Conservation (phyloP, 2,329 filamentous ascomycete species). For the Phialophora verrucosa region DNA sequence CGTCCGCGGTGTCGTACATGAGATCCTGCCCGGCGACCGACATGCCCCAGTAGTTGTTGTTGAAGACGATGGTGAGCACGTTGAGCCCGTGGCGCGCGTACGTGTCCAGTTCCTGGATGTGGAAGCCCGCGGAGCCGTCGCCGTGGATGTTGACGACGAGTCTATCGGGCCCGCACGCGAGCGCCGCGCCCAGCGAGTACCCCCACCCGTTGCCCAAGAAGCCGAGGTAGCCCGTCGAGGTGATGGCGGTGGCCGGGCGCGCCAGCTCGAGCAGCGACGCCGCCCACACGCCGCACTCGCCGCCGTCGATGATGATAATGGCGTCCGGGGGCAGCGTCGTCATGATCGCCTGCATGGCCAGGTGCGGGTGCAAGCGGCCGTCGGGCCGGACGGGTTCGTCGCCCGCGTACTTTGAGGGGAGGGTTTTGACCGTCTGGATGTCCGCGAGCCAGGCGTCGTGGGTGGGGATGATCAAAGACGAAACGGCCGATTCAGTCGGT, state of each 20-base stretch:
- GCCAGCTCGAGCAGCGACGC: constrained; percentile 42
- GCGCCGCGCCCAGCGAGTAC: constrained; percentile 51
- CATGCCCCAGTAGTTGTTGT: constrained; percentile 57
- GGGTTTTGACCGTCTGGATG: constrained; percentile 31
- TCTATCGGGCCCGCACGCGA: constrained; percentile 46
- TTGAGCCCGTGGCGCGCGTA: constrained; percentile 49
- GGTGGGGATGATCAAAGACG: constrained; percentile 9
- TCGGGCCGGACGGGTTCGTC: constrained; percentile 40
- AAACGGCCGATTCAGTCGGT: constrained; percentile 11
- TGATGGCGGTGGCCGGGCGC: constrained; percentile 31
- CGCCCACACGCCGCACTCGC: constrained; percentile 48
- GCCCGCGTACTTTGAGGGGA: constrained; percentile 36
- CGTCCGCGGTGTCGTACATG: constrained; percentile 47
- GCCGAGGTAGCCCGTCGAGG: constrained; percentile 49
- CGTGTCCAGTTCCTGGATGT: constrained; percentile 55
- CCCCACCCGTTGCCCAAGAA: constrained; percentile 57
- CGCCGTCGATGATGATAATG: constrained; percentile 52
- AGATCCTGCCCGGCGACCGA: constrained; percentile 53
- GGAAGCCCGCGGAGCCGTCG: constrained; percentile 54
- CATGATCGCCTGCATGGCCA: constrained; percentile 49
- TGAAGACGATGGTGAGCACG: constrained; percentile 52
- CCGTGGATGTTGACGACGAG: constrained; percentile 54
- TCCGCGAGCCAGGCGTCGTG: constrained; percentile 31
- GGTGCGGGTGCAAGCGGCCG: constrained; percentile 51
- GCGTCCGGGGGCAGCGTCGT: constrained; percentile 44